Evolutionary conservation across 2,329 filamentous ascomycete species (phyloP), one percentile per base, ranked within the genome.

Genomic region (Periconia sp.): DNA sequence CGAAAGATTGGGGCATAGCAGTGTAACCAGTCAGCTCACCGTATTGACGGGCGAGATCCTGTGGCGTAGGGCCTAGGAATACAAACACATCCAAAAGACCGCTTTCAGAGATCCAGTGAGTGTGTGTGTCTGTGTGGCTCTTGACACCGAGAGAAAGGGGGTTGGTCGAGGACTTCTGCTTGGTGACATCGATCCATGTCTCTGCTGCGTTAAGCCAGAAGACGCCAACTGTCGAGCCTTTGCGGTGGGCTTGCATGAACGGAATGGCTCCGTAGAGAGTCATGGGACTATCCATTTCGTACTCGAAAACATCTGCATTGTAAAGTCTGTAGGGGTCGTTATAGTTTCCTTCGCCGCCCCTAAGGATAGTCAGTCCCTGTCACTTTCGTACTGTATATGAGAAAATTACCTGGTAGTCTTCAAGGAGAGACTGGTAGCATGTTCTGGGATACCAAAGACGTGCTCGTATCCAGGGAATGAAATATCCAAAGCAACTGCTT

Each of bases 191-290:
- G 49, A 99, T 83, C 94, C 94, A 99, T 0, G 93, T 97, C 78
- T 99, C 94, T 2, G 94, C 94, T 47, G 87, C 91, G 71, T 97
- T 99, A 52, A 99, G 83, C 94, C 94, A 99, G 76, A 99, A 96
- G 14, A 99, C 88, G 58, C 92, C 94, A 30, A 97, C 93, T 1
- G 91, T 94, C 0, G 93, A 97, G 67, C 88, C 89, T 73, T 93
- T 95, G 65, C 89, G 89, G 70, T 99, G 93, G 17, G 94, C 94
- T 74, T 97, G 94, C 91, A 99, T 96, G 70, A 97, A 90, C 2
- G 94, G 94, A 63, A 99, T 97, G 8, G 92, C 81, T n/a, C 94
- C 94, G 68, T 99, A 99, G 1, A 99, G 82, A 0, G 94, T 97
- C 94, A 99, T 99, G 0, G 94, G 92, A 74, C 92, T 97, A 74